Conservation (phyloP, 2,329 filamentous ascomycete species). For the Dryadomyces sulphureus region DNA sequence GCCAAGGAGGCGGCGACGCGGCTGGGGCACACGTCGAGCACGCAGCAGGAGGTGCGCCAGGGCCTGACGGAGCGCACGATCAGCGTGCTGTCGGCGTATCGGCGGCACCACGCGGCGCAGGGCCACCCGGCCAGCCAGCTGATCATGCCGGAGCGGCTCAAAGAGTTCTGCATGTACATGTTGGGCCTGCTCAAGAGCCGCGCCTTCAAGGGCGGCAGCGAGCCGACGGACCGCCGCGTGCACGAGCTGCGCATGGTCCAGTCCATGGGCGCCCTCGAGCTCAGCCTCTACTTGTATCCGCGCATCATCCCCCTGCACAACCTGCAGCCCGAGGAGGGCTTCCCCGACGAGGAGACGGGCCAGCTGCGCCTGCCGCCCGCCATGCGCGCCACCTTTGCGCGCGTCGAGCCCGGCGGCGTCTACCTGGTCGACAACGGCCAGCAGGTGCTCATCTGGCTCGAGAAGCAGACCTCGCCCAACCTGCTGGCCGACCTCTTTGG, state of each 20-base stretch:
- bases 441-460: conserved; percentile 80
- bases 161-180: conserved; percentile 95
- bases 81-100: conserved; percentile 80
- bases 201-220: conserved; percentile 83
- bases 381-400: conserved; percentile 70
- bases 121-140: conserved; percentile 81
- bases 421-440: conserved; percentile 96
- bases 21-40: conserved; percentile 52
- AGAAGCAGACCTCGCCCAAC: conserved; percentile 83
- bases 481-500: conserved; percentile 85
- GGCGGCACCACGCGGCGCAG: conserved; percentile 75
- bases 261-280: conserved; percentile 70
- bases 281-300: conserved; percentile 88
- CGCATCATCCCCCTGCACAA: conserved; percentile 88
- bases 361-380: conserved; percentile 72
- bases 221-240: conserved; percentile 78
- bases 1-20: conserved; percentile 91
- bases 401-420: conserved; percentile 81
- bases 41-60: conserved; percentile 72
- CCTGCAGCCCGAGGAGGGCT: conserved; percentile 74
- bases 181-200: conserved; percentile 79
- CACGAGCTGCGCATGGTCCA: conserved; percentile 86
- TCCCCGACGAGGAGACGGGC: conserved; percentile 73
- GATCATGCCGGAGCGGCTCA: conserved; percentile 87
- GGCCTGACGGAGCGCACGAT: conserved; percentile 82